These are phyloP conservation scores for Epicoccum sorghinum DNA, from an alignment of 2,329 filamentous ascomycete genomes.

Conservation along the genomic window DNA sequence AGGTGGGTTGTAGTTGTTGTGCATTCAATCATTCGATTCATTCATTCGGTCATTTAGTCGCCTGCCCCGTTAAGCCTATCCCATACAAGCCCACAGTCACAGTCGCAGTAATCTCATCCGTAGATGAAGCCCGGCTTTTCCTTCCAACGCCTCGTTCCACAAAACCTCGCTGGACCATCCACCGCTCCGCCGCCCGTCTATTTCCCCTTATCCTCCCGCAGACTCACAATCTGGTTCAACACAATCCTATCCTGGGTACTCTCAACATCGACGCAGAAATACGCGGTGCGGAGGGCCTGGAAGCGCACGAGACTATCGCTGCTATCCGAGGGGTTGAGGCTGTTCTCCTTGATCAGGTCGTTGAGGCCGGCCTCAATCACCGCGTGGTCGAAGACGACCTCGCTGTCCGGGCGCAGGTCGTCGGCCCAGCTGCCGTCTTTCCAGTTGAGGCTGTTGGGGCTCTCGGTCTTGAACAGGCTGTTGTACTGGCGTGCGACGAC, in stretches of 20 bases:
- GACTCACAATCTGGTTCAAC: slow-evolving; percentile 86
- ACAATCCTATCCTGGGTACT: slow-evolving; percentile 75
- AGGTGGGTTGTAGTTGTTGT: too few relatives aligned
- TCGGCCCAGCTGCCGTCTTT: slow-evolving; percentile 79
- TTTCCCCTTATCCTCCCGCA: slow-evolving; percentile 75
- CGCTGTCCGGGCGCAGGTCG: slow-evolving; percentile 83
- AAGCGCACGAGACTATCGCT: slow-evolving; percentile 70
- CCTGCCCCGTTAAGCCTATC: too few relatives aligned
- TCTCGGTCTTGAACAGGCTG: slow-evolving; percentile 83
- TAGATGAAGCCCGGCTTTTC: too few relatives aligned
- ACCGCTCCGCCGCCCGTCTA: slow-evolving; percentile 1
- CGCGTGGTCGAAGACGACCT: slow-evolving; percentile 78
- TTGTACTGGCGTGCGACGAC: slow-evolving; percentile 76
- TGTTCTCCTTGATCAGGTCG: slow-evolving; percentile 71
- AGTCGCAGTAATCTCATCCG: too few relatives aligned
- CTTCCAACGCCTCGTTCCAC: too few relatives aligned
- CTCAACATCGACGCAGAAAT: slow-evolving; percentile 82
- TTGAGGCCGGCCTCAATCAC: slow-evolving; percentile 84
- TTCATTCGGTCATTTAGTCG: too few relatives aligned
- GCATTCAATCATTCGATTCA: too few relatives aligned
- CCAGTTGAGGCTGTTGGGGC: slow-evolving; percentile 73
- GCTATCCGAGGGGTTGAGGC: slow-evolving; percentile 37
- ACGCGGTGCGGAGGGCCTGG: slow-evolving; percentile 88
- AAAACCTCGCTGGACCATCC: too few relatives aligned
- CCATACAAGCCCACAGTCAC: too few relatives aligned